Base-by-base conservation (phyloP, 2,329 filamentous ascomycete genomes). In the Fusarium begoniae region DNA sequence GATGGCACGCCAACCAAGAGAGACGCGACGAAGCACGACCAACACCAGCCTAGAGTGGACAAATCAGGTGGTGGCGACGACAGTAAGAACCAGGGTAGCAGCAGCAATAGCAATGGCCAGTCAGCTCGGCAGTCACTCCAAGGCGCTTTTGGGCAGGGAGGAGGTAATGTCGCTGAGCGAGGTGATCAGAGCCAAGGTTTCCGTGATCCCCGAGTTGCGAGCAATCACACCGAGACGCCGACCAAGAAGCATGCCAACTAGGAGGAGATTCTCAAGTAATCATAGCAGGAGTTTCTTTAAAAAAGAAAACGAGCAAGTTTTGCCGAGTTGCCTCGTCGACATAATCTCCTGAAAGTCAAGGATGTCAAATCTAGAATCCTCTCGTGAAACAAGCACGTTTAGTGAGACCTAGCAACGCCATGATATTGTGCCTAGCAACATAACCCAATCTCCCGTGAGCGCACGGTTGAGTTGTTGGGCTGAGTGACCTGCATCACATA, bases 361-460 rank as follows among this genome's bases (percentile, higher is more conserved):
- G 28, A 35, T 43, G 32, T n/a, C 5, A 30, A 54, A n/a, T 45
- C n/a, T 41, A 43, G 41, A 50, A 35, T 10, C 26, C 17, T 30
- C 12, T 32, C 37, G 20, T 55, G 32, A 44, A 40, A 51, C 32
- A 26, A 20, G 24, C n/a, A 60, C 12, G 7, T 37, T 44, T 41
- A 38, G 24, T 24, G 26, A 54, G 32, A 32, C 26, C 26, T 38
- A 15, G 22, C 22, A 37, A 22, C 24, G 41, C 35, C 51, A 18
- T 38, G 8, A 50, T n/a, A n/a, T 17, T 53, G 18, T 62, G 14
- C 22, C 50, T 48, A 48, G 22, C 9, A 13, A 44, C 51, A 63
- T 59, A 59, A 32, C 55, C 48, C 63, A 77, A 74, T 74, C 53
- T 74, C 75, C 65, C 53, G 24, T 26, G 15, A 28, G 63, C 58